These are phyloP conservation scores for Blumeria hordei DNA, from an alignment of 2,329 filamentous ascomycete species.

Conservation along the genomic window DNA sequence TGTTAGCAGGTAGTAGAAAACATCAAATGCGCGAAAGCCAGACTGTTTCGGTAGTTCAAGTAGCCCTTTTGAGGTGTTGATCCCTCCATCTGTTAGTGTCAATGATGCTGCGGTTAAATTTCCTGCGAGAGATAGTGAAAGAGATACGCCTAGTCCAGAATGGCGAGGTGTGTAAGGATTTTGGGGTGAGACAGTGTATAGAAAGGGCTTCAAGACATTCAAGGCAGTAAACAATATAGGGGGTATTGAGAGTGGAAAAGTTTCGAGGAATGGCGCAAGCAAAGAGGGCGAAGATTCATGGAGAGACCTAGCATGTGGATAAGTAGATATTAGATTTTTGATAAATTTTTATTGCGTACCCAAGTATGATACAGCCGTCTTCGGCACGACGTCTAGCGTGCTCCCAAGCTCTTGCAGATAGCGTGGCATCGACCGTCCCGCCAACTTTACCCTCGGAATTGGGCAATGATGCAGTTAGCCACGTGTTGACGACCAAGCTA, in stretches of 20 bases:
- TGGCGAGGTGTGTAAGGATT: constrained; percentile 71
- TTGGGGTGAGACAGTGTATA: constrained; percentile 65
- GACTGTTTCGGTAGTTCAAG: constrained; percentile 54
- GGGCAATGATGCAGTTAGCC: constrained; percentile 56
- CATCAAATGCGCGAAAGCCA: constrained; percentile 83
- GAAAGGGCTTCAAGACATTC: constrained; percentile 62
- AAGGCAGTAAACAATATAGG: constrained; percentile 53
- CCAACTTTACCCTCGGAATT: constrained; percentile 44
- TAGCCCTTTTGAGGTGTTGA: constrained; percentile 62
- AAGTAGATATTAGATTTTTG: neutral
- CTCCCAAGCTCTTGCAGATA: constrained; percentile 77
- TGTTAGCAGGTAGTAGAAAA: constrained; percentile 89
- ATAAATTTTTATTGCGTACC: constrained; percentile 27
- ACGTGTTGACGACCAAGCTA: constrained; percentile 84
- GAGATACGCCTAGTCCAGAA: constrained; percentile 53
- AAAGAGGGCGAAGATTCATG: constrained; percentile 75
- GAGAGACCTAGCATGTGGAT: constrained; percentile 41
- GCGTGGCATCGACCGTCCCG: constrained; percentile 54
- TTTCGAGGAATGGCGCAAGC: constrained; percentile 54
- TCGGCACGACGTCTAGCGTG: constrained; percentile 85
- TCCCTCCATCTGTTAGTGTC: constrained; percentile 63
- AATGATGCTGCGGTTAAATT: constrained; percentile 53
- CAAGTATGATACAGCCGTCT: constrained; percentile 77
- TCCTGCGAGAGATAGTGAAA: constrained; percentile 62
- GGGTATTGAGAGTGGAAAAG: constrained; percentile 60